Evolutionary conservation across 192 early-diverging fungal species (phyloP).

Genomic region (Umbelopsis isabellina): DNA sequence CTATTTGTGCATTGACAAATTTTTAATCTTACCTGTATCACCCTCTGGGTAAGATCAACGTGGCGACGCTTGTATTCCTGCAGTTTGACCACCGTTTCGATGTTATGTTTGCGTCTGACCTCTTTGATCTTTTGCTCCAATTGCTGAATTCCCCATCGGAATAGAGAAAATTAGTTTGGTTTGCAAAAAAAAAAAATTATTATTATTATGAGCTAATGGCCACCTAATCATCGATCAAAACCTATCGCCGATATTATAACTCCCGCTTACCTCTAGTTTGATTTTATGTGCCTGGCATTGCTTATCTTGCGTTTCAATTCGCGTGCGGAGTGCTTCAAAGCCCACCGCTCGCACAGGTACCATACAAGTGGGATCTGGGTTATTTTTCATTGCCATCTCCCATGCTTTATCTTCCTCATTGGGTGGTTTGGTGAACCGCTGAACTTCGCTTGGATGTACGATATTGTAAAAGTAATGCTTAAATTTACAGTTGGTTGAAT

Average conservation of each 20-base stretch:
- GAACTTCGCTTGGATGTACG: conserved; percentile 82
- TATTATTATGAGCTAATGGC: too few relatives aligned
- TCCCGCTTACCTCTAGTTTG: conserved; percentile 62
- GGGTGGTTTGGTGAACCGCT: conserved; percentile 71
- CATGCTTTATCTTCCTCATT: conserved; percentile 73
- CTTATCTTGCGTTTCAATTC: conserved; percentile 75
- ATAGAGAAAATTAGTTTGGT: background rate
- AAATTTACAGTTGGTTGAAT: conserved; percentile 78
- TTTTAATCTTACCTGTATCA: conserved; percentile 59
- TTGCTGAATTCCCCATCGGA: conserved; percentile 5
- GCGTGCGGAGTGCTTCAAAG: conserved; percentile 88
- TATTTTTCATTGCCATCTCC: conserved; percentile 81
- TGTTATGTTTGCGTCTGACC: conserved; percentile 56
- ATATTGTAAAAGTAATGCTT: conserved; percentile 97
- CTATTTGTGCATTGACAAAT: too few relatives aligned
- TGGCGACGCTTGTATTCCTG: conserved; percentile 82
- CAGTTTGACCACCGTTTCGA: conserved; percentile 74
- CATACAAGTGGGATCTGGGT: conserved; percentile 88
- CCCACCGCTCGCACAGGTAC: conserved; percentile 91
- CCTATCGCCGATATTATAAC: background rate
- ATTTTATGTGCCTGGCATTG: conserved; percentile 69
- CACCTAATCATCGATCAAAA: background rate
- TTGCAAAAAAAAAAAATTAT: too few relatives aligned
- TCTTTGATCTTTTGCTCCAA: conserved; percentile 28
- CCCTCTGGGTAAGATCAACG: conserved; percentile 71